Percentiles rank a stretch among this genome's conserved stretches.
These are phyloP conservation scores for Schizopora paradoxa DNA, from an alignment of 1,284 basidiomycete species.

Conservation along the genomic window DNA sequence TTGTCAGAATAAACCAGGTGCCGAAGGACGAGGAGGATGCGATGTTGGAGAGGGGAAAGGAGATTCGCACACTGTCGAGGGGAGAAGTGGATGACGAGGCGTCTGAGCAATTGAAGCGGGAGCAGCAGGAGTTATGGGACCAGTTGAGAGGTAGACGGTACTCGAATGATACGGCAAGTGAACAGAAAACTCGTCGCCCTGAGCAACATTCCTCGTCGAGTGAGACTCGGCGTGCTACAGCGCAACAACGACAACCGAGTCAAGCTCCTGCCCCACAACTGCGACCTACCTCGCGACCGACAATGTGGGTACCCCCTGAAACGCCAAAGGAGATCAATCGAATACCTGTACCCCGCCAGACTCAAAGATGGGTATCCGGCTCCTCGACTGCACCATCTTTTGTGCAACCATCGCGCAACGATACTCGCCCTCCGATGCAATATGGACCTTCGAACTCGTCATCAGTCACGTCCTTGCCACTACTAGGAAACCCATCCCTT, in stretches of 20 bases:
- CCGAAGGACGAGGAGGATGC: slow-evolving; percentile 6
- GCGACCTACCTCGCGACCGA: slow-evolving; percentile 1
- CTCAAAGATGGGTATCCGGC: no score
- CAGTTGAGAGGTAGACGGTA: neutral
- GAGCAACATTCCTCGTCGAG: neutral
- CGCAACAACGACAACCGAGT: slow-evolving; percentile 1
- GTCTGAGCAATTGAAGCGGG: slow-evolving; percentile 4
- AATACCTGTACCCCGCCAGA: no score
- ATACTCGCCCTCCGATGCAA: no score
- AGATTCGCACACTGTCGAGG: slow-evolving; percentile 8
- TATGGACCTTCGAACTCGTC: no score
- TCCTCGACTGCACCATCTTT: neutral
- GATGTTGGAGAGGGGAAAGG: slow-evolving; percentile 8
- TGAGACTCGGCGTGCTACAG: neutral
- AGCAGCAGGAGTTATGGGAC: slow-evolving; percentile 11
- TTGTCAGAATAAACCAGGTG: neutral
- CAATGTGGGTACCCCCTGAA: no score
- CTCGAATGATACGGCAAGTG: no score
- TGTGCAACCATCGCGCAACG: neutral
- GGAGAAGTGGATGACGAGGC: slow-evolving; percentile 3
- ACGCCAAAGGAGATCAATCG: no score
- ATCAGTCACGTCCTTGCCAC: neutral
- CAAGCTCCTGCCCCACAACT: slow-evolving; percentile 1
- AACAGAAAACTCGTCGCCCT: no score
- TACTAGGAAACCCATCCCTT: no score